phyloP scores from a whole-genome alignment of 345 rosid genomes.

The Hevea brasiliensis region DNA sequence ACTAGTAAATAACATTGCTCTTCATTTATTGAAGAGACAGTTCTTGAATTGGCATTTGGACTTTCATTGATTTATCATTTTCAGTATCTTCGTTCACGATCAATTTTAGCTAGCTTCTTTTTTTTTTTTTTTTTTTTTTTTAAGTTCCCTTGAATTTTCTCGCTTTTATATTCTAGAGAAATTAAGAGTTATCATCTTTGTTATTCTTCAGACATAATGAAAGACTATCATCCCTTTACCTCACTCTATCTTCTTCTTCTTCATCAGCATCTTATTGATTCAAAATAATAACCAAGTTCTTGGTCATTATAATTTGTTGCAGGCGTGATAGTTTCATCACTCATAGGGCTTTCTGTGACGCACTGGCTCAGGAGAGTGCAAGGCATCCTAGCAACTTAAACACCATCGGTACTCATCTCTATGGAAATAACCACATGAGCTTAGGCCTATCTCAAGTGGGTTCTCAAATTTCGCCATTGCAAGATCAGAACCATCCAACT shows the following conservation, averaged over 20 bases:
- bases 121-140: background rate
- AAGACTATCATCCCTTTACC: too few species aligned
- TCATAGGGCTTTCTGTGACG: conserved; percentile 31
- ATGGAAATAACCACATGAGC: conserved; percentile 25
- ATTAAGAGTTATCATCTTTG: too few species aligned
- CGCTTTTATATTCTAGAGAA: too few species aligned
- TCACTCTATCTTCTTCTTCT: too few species aligned
- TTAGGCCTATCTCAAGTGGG: conserved; percentile 26
- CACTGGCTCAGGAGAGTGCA: conserved; percentile 32
- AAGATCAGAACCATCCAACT: conserved; percentile 20
- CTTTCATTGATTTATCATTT: conserved; percentile 7
- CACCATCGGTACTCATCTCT: conserved; percentile 22
- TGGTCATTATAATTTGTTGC: background rate
- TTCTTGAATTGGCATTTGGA: conserved; percentile 11
- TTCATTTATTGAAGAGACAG: conserved; percentile 21
- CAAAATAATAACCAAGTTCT: too few species aligned
- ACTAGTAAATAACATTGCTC: background rate
- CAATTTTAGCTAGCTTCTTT: background rate
- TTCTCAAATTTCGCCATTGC: conserved; percentile 16
- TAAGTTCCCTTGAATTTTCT: too few species aligned
- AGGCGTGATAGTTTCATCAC: conserved; percentile 33
- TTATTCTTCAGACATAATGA: too few species aligned
- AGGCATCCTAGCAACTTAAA: conserved; percentile 20
- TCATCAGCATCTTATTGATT: too few species aligned
- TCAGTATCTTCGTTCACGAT: background rate